A percentile compares a stretch with the other conserved stretches of the same genome.
Evolutionary conservation across 148 eudicot species (phyloP).

Genomic region (Tetragonia tetragonoides): DNA sequence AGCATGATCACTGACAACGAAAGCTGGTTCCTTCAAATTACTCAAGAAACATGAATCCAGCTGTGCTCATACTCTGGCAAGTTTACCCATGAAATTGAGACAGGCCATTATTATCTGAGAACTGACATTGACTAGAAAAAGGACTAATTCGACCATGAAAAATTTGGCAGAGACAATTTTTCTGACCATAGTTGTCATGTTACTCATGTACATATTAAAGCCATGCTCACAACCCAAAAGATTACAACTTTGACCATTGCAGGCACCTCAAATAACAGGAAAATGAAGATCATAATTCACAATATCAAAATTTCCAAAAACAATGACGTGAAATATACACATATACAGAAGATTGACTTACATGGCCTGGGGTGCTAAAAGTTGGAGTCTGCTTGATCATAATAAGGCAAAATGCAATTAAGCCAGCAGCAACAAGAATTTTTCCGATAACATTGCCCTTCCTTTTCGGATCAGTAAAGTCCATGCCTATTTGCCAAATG

Average conservation of each 20-base stretch:
- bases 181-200: background rate
- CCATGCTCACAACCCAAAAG: background rate
- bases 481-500: constrained; percentile 55
- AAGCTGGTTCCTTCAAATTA: background rate
- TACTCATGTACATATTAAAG: background rate
- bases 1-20: background rate
- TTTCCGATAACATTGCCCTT: constrained; percentile 51
- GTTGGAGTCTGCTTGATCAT: constrained; percentile 62
- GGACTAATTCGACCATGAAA: background rate
- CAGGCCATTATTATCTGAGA: background rate
- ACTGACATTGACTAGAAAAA: background rate
- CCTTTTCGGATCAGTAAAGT: constrained; percentile 58
- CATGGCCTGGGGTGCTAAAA: constrained; percentile 59
- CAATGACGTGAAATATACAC: no score
- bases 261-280: background rate
- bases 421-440: constrained; percentile 51
- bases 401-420: constrained; percentile 62
- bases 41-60: background rate
- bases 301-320: no score
- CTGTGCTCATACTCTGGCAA: background rate
- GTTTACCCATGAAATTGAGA: background rate
- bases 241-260: background rate
- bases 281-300: background rate
- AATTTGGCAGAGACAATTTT: background rate
- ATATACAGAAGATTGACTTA: constrained; percentile 27